These are phyloP conservation scores for Secale cereale DNA, from an alignment of 176 grass and related monocot species.

Conservation along the genomic window DNA sequence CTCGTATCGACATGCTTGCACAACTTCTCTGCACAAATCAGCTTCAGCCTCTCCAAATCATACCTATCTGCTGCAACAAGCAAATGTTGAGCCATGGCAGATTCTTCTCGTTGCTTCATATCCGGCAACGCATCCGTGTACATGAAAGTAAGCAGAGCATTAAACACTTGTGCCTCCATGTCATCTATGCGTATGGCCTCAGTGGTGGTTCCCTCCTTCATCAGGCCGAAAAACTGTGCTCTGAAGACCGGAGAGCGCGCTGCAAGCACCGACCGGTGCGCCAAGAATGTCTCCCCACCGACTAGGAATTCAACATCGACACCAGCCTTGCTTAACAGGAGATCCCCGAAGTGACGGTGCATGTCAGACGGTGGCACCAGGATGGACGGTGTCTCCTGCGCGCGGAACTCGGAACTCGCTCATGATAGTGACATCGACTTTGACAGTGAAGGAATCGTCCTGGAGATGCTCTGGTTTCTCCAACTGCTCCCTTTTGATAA, in stretches of 20 bases:
- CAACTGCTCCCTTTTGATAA: not conserved
- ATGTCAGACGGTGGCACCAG: slow-evolving; percentile 16
- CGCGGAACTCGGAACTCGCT: not conserved
- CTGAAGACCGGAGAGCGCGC: not conserved
- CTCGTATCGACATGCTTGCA: not conserved
- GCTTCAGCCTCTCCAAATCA: slow-evolving; percentile 32
- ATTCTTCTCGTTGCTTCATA: not conserved
- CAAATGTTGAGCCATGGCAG: slow-evolving; percentile 25
- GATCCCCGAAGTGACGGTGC: slow-evolving; percentile 28
- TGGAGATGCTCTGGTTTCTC: slow-evolving; percentile 9
- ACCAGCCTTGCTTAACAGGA: not conserved
- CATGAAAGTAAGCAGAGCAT: not conserved
- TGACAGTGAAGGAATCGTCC: not conserved
- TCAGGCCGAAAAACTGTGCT: not conserved
- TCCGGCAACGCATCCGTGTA: not conserved
- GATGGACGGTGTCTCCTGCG: not conserved
- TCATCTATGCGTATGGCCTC: not conserved
- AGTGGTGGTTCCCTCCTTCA: not conserved
- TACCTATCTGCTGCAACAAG: slow-evolving; percentile 47
- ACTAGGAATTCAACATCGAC: not conserved
- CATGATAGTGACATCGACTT: not conserved
- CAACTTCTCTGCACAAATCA: slow-evolving; percentile 39
- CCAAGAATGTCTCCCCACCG: not conserved
- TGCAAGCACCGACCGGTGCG: not conserved
- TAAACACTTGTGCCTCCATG: slow-evolving; percentile 17